Evolutionary conservation across 1,139 yeast species (phyloP), one percentile per base, ranked within the genome.

Genomic region (Yamadazyma oceani): DNA sequence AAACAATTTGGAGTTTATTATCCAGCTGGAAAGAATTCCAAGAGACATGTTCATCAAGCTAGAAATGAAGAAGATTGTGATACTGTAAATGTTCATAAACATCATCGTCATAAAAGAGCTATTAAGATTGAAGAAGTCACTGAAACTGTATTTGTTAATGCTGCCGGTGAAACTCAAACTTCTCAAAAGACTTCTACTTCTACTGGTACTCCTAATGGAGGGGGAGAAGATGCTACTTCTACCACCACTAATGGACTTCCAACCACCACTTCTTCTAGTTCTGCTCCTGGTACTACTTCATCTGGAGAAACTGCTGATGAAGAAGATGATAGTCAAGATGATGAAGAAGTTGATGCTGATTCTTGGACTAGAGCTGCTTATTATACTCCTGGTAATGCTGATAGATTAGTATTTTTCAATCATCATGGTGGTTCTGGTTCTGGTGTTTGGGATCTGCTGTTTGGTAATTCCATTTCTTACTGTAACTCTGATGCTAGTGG

Each of bases 391-490:
- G 69, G 70, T 34, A 46, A 53, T 21, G 55, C 89, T 32, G 70
- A 75, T 51, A 89, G 89, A 60, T 73, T 84, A 51, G 82, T 82
- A 29, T 90, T 92, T 77, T 72, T 90, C 69, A 92, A 90, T 78
- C 78, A 83, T 60, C 71, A 75, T 50, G 97, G 97, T 60, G 95
- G 90, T 49, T 64, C 78, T 27, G 88, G 87, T 38, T 85, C 95
- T 14, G 96, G 96, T 66, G 76, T 75, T 33, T 88, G 87, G 83
- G 86, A 92, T 34, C 55, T 80, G 27, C 73, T 84, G 58, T 88
- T 87, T 64, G 98, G 98, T 62, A 85, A 85, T 78, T 92, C 97
- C 34, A 74, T 92, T 47, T 86, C 97, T 5, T 92, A 75, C 64
- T 82, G 86, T 45, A 85, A 78, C 48, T 50, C 82, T 12, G 89